Conservation (phyloP, 495 filamentous ascomycete genomes). For the Penicillium taxi region DNA sequence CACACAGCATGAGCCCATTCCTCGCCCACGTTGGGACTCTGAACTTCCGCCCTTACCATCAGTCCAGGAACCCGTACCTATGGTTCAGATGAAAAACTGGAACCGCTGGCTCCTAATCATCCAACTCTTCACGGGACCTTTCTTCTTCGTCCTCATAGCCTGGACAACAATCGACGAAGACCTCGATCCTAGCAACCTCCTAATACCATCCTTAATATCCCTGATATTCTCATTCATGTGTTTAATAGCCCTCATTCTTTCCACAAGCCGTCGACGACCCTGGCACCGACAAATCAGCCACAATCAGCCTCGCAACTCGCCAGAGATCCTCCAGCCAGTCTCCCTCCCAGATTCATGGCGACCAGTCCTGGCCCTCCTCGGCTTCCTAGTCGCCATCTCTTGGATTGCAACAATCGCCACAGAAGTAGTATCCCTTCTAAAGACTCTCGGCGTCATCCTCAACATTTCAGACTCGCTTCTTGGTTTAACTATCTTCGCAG, state of each 20-base stretch:
- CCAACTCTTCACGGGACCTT: slow-evolving; percentile 80
- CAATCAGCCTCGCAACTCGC: not conserved
- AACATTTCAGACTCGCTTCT: slow-evolving; percentile 93
- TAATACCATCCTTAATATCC: slow-evolving; percentile 58
- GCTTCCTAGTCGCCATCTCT: slow-evolving; percentile 83
- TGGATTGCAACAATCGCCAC: slow-evolving; percentile 97
- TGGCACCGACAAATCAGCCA: slow-evolving; percentile 3
- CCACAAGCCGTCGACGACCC: slow-evolving; percentile 40
- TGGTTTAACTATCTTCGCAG: slow-evolving; percentile 91
- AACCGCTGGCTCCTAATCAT: slow-evolving; percentile 82
- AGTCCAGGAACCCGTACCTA: slow-evolving; percentile 16
- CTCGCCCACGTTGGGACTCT: slow-evolving; percentile 34
- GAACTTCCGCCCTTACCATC: slow-evolving; percentile 29
- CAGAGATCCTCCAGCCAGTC: slow-evolving; percentile 19
- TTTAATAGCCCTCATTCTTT: slow-evolving; percentile 53
- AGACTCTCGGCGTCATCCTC: slow-evolving; percentile 86
- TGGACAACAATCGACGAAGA: slow-evolving; percentile 63
- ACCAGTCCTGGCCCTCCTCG: slow-evolving; percentile 71
- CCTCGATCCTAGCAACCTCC: slow-evolving; percentile 40
- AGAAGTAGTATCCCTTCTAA: slow-evolving; percentile 92
- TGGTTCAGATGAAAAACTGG: slow-evolving; percentile 49
- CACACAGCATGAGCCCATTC: slow-evolving; percentile 6
- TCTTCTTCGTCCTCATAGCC: slow-evolving; percentile 69
- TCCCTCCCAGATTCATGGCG: slow-evolving; percentile 55
- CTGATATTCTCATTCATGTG: slow-evolving; percentile 61